These are phyloP conservation scores for Lasiodiplodia hormozganensis DNA, from an alignment of 2,329 filamentous ascomycete species.

Conservation along the genomic window DNA sequence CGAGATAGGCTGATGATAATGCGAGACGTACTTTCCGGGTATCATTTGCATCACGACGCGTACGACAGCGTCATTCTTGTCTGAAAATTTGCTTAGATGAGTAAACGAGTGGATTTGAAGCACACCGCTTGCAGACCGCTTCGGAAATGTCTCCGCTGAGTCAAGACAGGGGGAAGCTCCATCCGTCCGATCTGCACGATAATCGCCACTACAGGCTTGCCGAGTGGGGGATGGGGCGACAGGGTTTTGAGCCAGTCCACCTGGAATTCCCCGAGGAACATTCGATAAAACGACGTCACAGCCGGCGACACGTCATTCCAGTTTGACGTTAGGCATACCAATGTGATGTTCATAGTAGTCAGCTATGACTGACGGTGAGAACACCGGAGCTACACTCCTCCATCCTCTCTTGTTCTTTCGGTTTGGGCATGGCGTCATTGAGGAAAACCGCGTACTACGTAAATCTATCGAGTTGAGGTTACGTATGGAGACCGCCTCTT, in stretches of 20 bases:
- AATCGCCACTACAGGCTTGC: background rate
- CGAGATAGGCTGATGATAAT: conserved; percentile 5
- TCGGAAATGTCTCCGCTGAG: background rate
- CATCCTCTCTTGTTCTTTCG: background rate
- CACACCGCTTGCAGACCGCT: background rate
- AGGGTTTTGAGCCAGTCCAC: background rate
- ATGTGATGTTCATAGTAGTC: background rate
- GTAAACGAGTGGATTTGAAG: background rate
- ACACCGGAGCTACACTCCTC: background rate
- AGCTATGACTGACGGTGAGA: background rate
- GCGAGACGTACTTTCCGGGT: background rate
- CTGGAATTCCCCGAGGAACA: background rate
- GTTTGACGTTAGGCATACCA: background rate
- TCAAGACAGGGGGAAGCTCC: background rate
- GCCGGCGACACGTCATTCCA: background rate
- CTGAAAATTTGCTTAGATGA: background rate
- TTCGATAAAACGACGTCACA: background rate
- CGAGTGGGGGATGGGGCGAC: background rate
- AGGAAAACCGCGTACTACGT: background rate
- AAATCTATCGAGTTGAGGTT: background rate
- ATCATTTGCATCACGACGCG: background rate
- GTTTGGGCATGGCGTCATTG: background rate
- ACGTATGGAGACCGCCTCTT: background rate
- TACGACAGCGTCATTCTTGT: background rate
- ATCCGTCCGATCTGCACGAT: conserved; percentile 9